Base-by-base conservation (phyloP, 2,329 filamentous ascomycete genomes). In the Verticillium nubilum region DNA sequence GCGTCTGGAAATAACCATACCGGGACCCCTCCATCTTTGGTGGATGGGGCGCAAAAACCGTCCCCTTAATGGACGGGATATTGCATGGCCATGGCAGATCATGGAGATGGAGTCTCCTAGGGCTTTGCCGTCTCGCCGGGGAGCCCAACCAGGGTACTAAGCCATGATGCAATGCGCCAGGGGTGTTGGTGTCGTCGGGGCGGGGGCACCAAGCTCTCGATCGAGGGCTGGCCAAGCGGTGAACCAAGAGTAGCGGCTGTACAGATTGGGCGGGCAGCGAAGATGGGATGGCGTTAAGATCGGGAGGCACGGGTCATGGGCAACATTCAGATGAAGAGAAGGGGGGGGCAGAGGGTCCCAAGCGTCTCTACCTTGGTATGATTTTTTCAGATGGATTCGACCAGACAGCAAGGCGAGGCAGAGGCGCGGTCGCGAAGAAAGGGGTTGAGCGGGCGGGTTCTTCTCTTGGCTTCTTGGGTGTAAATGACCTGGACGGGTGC, bases 1-100 rank as follows among this genome's bases (percentile, higher is more conserved):
- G n/a, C 19, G 28, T 52, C 56, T 26, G 26, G 13, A 10, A 25
- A 42, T 26, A 31, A n/a, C 56, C 31, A 25, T 27, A n/a, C n/a
- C n/a, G n/a, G 47, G 17, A 25, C 23, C 56, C 4, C 5, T 37
- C 26, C n/a, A 28, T n/a, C 12, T 6, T 15, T 19, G 12, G 54
- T 26, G 29, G 29, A 31, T 23, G 25, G 37, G 27, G 25, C 56
- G 7, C 17, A 28, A 26, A 25, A 13, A 15, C 28, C 50, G 31
- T 52, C 26, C 50, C 42, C 56, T 52, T 52, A 52, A 58, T 23
- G 28, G 50, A 52, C 31, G n/a, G 42, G 27, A 52, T 33, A 58
- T 47, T 56, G 35, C 23, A 50, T 57, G 56, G 56, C 47, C 56
- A 27, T 28, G 31, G 56, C 37, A 58, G 56, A 58, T 58, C 56